Evolutionary conservation across 2,329 filamentous ascomycete species (phyloP).

Genomic region (Colletotrichum aenigma): DNA sequence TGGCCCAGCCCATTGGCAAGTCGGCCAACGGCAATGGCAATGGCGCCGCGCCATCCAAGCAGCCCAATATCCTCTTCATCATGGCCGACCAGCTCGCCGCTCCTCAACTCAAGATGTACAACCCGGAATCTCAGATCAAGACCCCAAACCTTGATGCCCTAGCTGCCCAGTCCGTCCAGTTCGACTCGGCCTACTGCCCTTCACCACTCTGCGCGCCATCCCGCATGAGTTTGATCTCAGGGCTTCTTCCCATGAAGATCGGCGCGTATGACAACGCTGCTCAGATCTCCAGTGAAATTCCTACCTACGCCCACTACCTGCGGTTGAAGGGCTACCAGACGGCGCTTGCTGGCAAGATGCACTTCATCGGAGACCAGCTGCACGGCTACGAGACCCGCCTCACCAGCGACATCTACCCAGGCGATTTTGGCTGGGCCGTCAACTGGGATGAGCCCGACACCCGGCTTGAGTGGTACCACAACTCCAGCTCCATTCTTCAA

Average conservation of each 20-base stretch:
- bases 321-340: slow-evolving; percentile 87
- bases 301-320: slow-evolving; percentile 92
- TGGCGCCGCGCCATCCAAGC: slow-evolving; percentile 28
- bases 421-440: slow-evolving; percentile 92
- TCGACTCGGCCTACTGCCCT: slow-evolving; percentile 93
- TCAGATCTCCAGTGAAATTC: slow-evolving; percentile 81
- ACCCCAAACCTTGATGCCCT: slow-evolving; percentile 88
- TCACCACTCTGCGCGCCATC: slow-evolving; percentile 92
- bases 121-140: slow-evolving; percentile 85
- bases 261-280: slow-evolving; percentile 91
- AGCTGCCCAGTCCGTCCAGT: slow-evolving; percentile 82
- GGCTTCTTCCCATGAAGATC: slow-evolving; percentile 89
- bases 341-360: slow-evolving; percentile 93
- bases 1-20: slow-evolving; percentile 25
- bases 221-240: slow-evolving; percentile 93
- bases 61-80: slow-evolving; percentile 70
- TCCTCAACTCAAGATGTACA: slow-evolving; percentile 90
- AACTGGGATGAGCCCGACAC: slow-evolving; percentile 93
- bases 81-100: slow-evolving; percentile 97
- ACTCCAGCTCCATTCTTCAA: slow-evolving; percentile 90
- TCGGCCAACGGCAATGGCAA: slow-evolving; percentile 23
- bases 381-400: slow-evolving; percentile 92
- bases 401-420: slow-evolving; percentile 95
- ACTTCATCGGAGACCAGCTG: slow-evolving; percentile 93
- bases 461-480: slow-evolving; percentile 94